Percentiles rank a stretch among this genome's conserved stretches.
Evolutionary conservation across 257 asterid genomes (phyloP).

Genomic region (Capsicum baccatum): DNA sequence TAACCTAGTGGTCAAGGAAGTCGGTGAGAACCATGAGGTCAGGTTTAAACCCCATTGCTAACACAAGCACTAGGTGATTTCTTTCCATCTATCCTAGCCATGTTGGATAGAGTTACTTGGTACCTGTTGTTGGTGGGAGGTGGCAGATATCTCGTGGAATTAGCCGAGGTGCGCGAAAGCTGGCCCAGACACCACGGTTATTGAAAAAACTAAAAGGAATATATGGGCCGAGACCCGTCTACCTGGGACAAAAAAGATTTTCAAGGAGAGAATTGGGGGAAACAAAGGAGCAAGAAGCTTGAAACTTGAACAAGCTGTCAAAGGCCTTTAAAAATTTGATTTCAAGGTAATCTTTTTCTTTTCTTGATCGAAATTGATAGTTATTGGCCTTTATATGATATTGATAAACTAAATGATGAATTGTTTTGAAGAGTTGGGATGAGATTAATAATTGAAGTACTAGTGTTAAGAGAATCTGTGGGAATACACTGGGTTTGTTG

Average conservation of each 20-base stretch:
- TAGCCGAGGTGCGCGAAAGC: too few species aligned
- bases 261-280: not conserved
- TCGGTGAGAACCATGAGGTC: too few species aligned
- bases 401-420: not conserved
- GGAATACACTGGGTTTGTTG: too few species aligned
- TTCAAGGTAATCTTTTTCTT: not conserved
- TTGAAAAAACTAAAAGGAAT: too few species aligned
- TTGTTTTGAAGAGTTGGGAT: not conserved
- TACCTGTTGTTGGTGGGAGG: too few species aligned
- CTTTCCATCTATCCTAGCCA: too few species aligned
- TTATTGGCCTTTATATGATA: slow-evolving; percentile 1
- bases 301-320: not conserved
- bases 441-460: slow-evolving; percentile 1
- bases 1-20: too few species aligned
- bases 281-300: not conserved
- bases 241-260: not conserved
- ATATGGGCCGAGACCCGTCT: not conserved
- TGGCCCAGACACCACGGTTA: too few species aligned
- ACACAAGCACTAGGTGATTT: too few species aligned
- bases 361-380: not conserved
- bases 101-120: too few species aligned
- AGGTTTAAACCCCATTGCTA: too few species aligned
- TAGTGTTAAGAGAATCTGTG: slow-evolving; percentile 2
- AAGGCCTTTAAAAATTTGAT: not conserved
- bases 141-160: too few species aligned